These are phyloP conservation scores for Phlebopus sp. DNA, from an alignment of 1,284 basidiomycete genomes.

Conservation along the genomic window DNA sequence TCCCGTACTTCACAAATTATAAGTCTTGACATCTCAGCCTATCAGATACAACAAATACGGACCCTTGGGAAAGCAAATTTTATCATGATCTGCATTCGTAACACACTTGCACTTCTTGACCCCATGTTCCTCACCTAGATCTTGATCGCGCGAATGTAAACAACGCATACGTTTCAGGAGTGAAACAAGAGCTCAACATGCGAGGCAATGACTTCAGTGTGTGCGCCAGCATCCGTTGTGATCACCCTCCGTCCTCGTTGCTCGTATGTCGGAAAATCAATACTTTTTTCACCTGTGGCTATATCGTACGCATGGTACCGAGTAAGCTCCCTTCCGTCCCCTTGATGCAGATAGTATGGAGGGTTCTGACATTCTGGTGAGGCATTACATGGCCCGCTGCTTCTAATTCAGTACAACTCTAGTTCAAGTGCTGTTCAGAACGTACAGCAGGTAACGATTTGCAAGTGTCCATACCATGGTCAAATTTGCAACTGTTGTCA, in stretches of 20 bases:
- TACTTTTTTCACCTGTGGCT: conserved; percentile 70
- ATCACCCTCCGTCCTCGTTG: not conserved
- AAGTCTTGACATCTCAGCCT: conserved; percentile 16
- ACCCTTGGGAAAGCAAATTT: not conserved
- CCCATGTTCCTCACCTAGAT: conserved; percentile 36
- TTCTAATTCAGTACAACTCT: not conserved
- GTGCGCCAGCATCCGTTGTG: conserved; percentile 8
- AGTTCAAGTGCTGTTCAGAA: conserved; percentile 58
- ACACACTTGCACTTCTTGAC: not conserved
- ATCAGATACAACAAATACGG: not conserved
- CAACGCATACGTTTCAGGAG: conserved; percentile 78
- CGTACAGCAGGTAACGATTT: conserved; percentile 48
- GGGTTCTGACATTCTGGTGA: conserved; percentile 60
- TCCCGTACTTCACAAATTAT: conserved; percentile 71
- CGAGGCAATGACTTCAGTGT: conserved; percentile 70
- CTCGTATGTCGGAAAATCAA: conserved; percentile 51
- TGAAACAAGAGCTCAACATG: conserved; percentile 77
- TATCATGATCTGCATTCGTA: not conserved
- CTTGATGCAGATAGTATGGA: conserved; percentile 64
- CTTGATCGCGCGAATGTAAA: conserved; percentile 64
- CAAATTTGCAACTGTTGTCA: conserved; percentile 5
- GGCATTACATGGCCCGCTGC: conserved; percentile 3
- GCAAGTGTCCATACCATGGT: not conserved
- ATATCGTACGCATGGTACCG: conserved; percentile 71
- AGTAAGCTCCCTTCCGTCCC: conserved; percentile 44